phyloP scores from a whole-genome alignment of 345 rosid genomes.

The Mangifera indica region DNA sequence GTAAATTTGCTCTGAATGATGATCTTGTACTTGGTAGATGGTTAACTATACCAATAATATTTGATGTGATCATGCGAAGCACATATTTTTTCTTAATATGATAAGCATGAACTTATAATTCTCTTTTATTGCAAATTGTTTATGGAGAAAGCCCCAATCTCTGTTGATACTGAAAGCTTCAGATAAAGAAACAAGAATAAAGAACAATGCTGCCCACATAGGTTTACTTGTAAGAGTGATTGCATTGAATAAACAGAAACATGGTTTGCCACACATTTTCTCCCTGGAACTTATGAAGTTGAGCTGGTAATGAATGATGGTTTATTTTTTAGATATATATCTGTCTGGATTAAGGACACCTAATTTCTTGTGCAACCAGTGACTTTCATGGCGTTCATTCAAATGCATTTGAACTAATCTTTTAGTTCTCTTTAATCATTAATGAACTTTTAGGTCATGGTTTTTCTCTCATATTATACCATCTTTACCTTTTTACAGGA shows the following conservation, averaged over 20 bases:
- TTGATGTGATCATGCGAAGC: too few relatives aligned
- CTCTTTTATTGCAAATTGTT: too few relatives aligned
- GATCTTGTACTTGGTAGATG: too few relatives aligned
- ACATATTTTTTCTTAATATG: too few relatives aligned
- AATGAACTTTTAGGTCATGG: background rate
- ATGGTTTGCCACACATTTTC: background rate
- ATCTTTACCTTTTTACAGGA: slow-evolving; percentile 46
- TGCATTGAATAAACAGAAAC: background rate
- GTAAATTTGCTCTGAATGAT: too few relatives aligned
- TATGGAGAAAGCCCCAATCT: background rate
- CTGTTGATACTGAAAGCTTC: background rate
- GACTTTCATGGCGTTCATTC: background rate
- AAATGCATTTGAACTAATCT: background rate
- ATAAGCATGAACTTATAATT: too few relatives aligned
- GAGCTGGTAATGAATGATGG: background rate
- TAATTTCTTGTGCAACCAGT: slow-evolving; percentile 6
- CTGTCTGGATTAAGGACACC: background rate
- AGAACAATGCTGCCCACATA: background rate
- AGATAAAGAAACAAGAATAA: background rate
- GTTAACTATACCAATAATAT: too few relatives aligned
- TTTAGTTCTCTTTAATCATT: slow-evolving; percentile 15
- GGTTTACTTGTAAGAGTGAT: background rate
- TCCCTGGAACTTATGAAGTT: background rate
- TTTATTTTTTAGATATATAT: too few relatives aligned
- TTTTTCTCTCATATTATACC: slow-evolving; percentile 9